Evolutionary conservation across 2,329 filamentous ascomycete genomes (phyloP), one percentile per base, ranked within the genome.

Genomic region (Parasarocladium wereldwijsianum): DNA sequence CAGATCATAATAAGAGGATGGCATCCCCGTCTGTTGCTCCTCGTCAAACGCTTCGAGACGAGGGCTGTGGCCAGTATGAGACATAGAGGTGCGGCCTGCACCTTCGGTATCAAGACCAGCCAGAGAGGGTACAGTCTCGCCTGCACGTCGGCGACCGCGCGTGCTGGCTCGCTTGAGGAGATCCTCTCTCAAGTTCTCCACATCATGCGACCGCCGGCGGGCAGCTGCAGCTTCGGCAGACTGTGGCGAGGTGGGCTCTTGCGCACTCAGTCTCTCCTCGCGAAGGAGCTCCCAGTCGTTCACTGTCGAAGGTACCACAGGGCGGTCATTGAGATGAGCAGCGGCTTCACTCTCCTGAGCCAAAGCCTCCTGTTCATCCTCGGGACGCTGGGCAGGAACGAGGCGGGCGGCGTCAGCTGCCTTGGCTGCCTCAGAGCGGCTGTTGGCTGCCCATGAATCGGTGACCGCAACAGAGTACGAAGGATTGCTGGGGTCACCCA

Each of bases 391-490:
- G 6, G 44, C 38, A 3, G 80, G 77, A 5, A 80, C 58, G 43
- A 92, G 54, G 19, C 83, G 74, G 32, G 58, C 62, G 4, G 62
- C 70, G 36, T 82, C 74, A 46, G 80, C 77, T 2, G 61, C 60
- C 33, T 67, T 57, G 2, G 60, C 60, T 19, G 69, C 65, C 31
- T 35, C 31, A 3, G 73, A 63, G 32, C 80, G 71, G 32, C 74
- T 73, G 20, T 64, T 57, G 17, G 63, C 55, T 5, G 84, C 85
- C 40, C 73, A 68, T 0, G 67, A 58, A 38, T 87, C 77, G 3
- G 70, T 62, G 29, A 93, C 76, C 6, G 76, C 51, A 13, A 94
- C 86, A 12, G 76, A 78, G 60, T 90, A 93, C 5, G 72, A 61
- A 1, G 86, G 86, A 52, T 92, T 90, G 18, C 64, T 71, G 5